phyloP scores from a whole-genome alignment of 306 rosid genomes.

The Vachellia collinsii region DNA sequence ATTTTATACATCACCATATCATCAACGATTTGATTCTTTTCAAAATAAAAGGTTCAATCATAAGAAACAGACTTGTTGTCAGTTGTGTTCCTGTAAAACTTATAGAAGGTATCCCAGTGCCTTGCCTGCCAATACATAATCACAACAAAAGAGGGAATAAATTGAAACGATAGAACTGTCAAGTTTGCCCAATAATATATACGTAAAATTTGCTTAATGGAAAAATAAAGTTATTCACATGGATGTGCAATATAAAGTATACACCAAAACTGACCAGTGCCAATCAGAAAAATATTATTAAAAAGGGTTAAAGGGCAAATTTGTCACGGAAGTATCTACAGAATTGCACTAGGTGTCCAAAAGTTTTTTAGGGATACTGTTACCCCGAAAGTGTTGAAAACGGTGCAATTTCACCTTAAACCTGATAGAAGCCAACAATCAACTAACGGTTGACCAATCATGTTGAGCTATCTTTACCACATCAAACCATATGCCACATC shows the following conservation, averaged over 20 bases:
- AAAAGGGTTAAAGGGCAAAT: neutral
- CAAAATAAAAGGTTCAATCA: slow-evolving; percentile 18
- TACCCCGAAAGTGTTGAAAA: too few relatives aligned
- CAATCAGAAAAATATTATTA: slow-evolving; percentile 7
- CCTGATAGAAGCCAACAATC: too few relatives aligned
- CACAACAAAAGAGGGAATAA: slow-evolving; percentile 26
- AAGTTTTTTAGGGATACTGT: too few relatives aligned
- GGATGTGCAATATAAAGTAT: neutral
- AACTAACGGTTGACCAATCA: too few relatives aligned
- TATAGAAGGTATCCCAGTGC: slow-evolving; percentile 92
- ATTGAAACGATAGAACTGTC: slow-evolving; percentile 17
- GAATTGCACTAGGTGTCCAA: too few relatives aligned
- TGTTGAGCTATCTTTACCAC: too few relatives aligned
- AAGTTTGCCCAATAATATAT: neutral
- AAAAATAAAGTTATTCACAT: neutral
- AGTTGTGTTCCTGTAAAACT: slow-evolving; percentile 84
- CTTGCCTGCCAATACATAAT: slow-evolving; percentile 63
- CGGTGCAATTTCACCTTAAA: too few relatives aligned
- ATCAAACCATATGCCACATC: too few relatives aligned
- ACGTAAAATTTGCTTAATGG: slow-evolving; percentile 17
- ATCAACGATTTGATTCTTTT: slow-evolving; percentile 11
- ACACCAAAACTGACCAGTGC: slow-evolving; percentile 21
- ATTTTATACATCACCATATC: slow-evolving; percentile 21
- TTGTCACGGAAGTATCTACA: too few relatives aligned
- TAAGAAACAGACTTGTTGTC: slow-evolving; percentile 76